Conservation (phyloP, 169 alveolate species). For the Cryptosporidium sp. region DNA sequence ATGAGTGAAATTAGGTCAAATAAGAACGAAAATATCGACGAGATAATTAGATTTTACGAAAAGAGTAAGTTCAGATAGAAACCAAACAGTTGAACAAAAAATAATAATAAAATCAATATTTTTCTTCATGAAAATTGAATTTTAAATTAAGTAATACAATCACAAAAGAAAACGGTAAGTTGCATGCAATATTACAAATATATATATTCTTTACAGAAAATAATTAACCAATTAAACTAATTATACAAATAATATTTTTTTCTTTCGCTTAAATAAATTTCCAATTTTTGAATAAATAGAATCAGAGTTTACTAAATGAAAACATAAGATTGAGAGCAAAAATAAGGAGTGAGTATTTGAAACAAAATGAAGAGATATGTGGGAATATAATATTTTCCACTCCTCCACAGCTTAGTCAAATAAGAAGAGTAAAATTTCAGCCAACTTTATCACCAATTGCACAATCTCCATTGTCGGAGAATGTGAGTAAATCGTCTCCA, state of each 20-base stretch:
- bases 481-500: background rate
- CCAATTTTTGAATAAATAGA: constrained; percentile 15
- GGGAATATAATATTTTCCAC: constrained; percentile 1
- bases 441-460: constrained; percentile 72
- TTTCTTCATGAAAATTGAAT: background rate
- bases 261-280: background rate
- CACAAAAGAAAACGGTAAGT: constrained; percentile 73
- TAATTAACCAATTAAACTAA: no score
- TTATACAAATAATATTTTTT: background rate
- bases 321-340: constrained; percentile 69
- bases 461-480: constrained; percentile 64
- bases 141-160: constrained; percentile 38
- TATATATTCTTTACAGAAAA: background rate
- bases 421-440: constrained; percentile 59
- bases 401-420: constrained; percentile 71
- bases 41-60: constrained; percentile 46
- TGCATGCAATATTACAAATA: background rate
- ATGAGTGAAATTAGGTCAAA: constrained; percentile 28
- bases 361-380: constrained; percentile 22
- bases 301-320: constrained; percentile 59
- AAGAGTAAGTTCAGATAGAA: constrained; percentile 42
- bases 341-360: constrained; percentile 30
- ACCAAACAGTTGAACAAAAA: background rate
- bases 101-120: background rate
- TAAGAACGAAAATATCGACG: constrained; percentile 60